These are phyloP conservation scores for Tremella yokohamensis DNA, from an alignment of 768 basidiomycete genomes.

Conservation along the genomic window DNA sequence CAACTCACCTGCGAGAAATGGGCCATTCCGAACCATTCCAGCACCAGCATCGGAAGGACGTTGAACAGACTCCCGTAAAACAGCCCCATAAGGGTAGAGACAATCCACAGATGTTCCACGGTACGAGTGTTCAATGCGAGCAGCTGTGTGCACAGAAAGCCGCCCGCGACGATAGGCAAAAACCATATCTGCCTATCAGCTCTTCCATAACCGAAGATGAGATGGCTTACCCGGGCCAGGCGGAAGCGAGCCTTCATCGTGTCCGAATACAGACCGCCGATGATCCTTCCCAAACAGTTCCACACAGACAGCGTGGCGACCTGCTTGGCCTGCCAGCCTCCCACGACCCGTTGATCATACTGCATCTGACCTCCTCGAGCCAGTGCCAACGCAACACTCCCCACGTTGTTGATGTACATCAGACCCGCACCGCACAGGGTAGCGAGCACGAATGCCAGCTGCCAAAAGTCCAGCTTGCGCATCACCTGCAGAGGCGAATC, in stretches of 20 bases:
- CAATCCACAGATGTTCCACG: slow-evolving; percentile 66
- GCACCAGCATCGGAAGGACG: slow-evolving; percentile 66
- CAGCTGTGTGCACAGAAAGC: slow-evolving; percentile 72
- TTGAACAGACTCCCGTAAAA: slow-evolving; percentile 74
- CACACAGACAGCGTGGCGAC: slow-evolving; percentile 77
- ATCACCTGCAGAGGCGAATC: slow-evolving; percentile 53
- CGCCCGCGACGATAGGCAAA: slow-evolving; percentile 58
- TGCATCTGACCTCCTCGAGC: slow-evolving; percentile 55
- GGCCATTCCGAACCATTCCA: slow-evolving; percentile 82
- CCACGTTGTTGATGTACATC: slow-evolving; percentile 88
- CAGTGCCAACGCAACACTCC: slow-evolving; percentile 67
- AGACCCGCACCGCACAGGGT: slow-evolving; percentile 68
- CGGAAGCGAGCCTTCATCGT: slow-evolving; percentile 37
- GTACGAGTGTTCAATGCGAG: slow-evolving; percentile 59
- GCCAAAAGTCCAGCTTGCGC: slow-evolving; percentile 62
- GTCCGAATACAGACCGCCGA: slow-evolving; percentile 58
- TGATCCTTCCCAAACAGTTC: slow-evolving; percentile 76
- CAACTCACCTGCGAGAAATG: slow-evolving; percentile 28
- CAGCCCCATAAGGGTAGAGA: slow-evolving; percentile 59
- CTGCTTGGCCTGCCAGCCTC: slow-evolving; percentile 75
- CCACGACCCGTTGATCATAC: slow-evolving; percentile 67
- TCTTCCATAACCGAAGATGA: not conserved
- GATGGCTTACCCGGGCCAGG: slow-evolving; percentile 35
- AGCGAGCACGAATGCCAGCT: slow-evolving; percentile 59
- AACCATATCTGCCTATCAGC: slow-evolving; percentile 41